These are phyloP conservation scores for Pseudocercospora macadamiae DNA, from an alignment of 2,329 filamentous ascomycete genomes.

Conservation along the genomic window DNA sequence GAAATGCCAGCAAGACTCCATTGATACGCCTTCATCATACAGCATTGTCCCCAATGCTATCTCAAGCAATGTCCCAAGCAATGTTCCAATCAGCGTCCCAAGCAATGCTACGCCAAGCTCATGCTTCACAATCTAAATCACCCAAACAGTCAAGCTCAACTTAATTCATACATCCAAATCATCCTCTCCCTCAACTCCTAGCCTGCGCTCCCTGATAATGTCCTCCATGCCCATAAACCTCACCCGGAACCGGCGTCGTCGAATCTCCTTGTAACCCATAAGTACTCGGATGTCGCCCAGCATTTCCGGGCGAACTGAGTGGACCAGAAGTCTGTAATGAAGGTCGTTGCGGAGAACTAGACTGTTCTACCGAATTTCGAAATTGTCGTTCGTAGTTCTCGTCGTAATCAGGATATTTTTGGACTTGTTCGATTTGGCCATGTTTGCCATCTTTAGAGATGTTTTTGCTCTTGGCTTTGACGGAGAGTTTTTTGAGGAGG, in stretches of 20 bases:
- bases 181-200: not conserved
- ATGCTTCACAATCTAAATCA: not conserved
- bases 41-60: too few relatives aligned
- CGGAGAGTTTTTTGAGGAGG: slow-evolving; percentile 2
- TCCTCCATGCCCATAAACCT: not conserved
- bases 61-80: not conserved
- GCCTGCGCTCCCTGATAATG: not conserved
- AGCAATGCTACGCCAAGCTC: too few relatives aligned
- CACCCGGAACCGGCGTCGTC: not conserved
- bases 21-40: too few relatives aligned
- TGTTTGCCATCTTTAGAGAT: not conserved
- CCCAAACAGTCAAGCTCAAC: too few relatives aligned
- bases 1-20: too few relatives aligned
- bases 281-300: slow-evolving; percentile 1
- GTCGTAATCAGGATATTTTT: not conserved
- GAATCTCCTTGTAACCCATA: not conserved
- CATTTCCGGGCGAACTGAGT: not conserved
- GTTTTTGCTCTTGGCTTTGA: not conserved
- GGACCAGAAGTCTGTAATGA: not conserved
- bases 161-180: not conserved
- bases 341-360: not conserved
- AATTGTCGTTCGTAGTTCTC: slow-evolving; percentile 2
- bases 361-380: not conserved
- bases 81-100: too few relatives aligned
- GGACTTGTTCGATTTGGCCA: not conserved